A percentile compares a stretch with the other conserved stretches of the same genome.
Conservation (phyloP, 208 protist species). For the Eutreptiella sp. region DNA sequence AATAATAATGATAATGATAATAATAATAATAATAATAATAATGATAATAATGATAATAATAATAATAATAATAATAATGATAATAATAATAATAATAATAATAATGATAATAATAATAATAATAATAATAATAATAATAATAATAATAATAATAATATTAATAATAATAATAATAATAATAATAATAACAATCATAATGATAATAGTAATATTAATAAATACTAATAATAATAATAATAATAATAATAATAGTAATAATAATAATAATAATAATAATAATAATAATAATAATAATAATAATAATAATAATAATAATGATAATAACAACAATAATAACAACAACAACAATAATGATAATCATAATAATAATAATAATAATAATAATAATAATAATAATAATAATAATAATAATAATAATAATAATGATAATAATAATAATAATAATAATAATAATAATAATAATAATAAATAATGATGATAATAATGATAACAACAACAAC, state of each 20-base stretch:
- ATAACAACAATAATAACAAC: no score
- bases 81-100: constrained; percentile 19
- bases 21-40: not conserved
- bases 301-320: no score
- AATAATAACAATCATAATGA: constrained; percentile 15
- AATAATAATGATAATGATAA: constrained; percentile 5
- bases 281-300: no score
- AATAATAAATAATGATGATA: no score
- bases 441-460: no score
- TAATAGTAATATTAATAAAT: constrained; percentile 8
- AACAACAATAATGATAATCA: no score
- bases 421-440: no score
- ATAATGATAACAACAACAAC: no score
- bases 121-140: constrained; percentile 14
- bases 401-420: no score
- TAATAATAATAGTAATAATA: constrained; percentile 4
- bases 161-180: constrained; percentile 21
- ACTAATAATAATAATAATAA: constrained; percentile 11
- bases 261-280: no score
- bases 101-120: constrained; percentile 18
- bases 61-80: constrained; percentile 17
- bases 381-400: no score
- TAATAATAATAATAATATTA: constrained; percentile 14
- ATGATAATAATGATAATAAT: constrained; percentile 12
- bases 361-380: no score